Evolutionary conservation across 208 protist genomes (phyloP).

Genomic region (Porcisia hertigi): DNA sequence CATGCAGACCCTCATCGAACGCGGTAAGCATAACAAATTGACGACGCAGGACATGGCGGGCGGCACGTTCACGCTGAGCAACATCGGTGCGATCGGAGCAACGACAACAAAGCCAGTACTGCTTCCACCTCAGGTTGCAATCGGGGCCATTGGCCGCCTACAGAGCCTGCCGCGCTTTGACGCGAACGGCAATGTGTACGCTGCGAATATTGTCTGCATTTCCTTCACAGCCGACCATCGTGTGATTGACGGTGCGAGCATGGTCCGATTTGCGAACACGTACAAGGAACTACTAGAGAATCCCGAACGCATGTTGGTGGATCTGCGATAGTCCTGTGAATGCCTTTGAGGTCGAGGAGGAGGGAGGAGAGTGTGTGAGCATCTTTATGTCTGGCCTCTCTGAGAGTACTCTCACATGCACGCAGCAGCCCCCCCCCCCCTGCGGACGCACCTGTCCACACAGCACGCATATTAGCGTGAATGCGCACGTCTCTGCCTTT

Average conservation of each 20-base stretch:
- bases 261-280: slow-evolving; percentile 95
- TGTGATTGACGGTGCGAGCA: slow-evolving; percentile 96
- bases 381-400: no score
- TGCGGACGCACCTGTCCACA: not conserved
- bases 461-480: not conserved
- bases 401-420: no score
- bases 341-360: no score
- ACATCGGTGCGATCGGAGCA: slow-evolving; percentile 96
- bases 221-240: slow-evolving; percentile 95
- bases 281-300: slow-evolving; percentile 89
- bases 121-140: slow-evolving; percentile 92
- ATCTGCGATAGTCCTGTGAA: slow-evolving; percentile 38
- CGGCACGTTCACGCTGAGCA: slow-evolving; percentile 96
- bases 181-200: slow-evolving; percentile 55
- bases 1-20: slow-evolving; percentile 80
- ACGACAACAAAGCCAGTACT: slow-evolving; percentile 92
- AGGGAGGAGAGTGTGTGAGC: no score
- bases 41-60: slow-evolving; percentile 67
- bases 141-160: slow-evolving; percentile 91
- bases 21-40: slow-evolving; percentile 58
- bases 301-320: slow-evolving; percentile 86
- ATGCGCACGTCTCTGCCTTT: not conserved
- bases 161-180: slow-evolving; percentile 89
- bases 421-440: not conserved
- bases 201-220: slow-evolving; percentile 64